Conservation (phyloP, 75 land plant species). For the Selaginella tamariscina region DNA sequence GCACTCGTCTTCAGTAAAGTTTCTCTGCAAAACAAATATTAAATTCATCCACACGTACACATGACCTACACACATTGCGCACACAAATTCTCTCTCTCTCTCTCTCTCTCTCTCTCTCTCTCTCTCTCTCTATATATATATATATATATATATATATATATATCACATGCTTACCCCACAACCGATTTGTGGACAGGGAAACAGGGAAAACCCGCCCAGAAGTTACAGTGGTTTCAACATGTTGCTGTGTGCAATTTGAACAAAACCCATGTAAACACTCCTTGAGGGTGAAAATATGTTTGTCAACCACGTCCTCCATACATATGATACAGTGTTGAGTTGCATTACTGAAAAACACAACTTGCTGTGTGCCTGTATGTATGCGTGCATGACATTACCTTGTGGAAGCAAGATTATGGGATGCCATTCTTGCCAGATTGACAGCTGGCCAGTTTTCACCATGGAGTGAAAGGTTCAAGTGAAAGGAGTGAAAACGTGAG, state of each 20-base stretch:
- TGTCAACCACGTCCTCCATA: slow-evolving; percentile 36
- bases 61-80: too few relatives aligned
- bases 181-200: slow-evolving; percentile 49
- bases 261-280: slow-evolving; percentile 60
- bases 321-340: slow-evolving; percentile 59
- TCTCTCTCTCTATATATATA: too few relatives aligned
- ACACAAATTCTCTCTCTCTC: too few relatives aligned
- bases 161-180: too few relatives aligned
- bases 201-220: slow-evolving; percentile 47
- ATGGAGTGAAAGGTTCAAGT: too few relatives aligned
- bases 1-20: slow-evolving; percentile 40
- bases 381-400: slow-evolving; percentile 31
- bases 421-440: too few relatives aligned
- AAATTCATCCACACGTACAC: too few relatives aligned
- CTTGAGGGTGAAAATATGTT: slow-evolving; percentile 40
- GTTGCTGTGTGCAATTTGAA: slow-evolving; percentile 61
- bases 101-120: too few relatives aligned
- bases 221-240: slow-evolving; percentile 63
- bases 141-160: too few relatives aligned
- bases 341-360: slow-evolving; percentile 28
- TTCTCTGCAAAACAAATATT: slow-evolving; percentile 41
- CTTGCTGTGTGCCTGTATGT: slow-evolving; percentile 40
- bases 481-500: too few relatives aligned
- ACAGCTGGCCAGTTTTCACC: too few relatives aligned
- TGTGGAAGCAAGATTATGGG: slow-evolving; percentile 30